Base-by-base conservation (phyloP, 1,284 basidiomycete species). In the Xanthoconium separans region DNA sequence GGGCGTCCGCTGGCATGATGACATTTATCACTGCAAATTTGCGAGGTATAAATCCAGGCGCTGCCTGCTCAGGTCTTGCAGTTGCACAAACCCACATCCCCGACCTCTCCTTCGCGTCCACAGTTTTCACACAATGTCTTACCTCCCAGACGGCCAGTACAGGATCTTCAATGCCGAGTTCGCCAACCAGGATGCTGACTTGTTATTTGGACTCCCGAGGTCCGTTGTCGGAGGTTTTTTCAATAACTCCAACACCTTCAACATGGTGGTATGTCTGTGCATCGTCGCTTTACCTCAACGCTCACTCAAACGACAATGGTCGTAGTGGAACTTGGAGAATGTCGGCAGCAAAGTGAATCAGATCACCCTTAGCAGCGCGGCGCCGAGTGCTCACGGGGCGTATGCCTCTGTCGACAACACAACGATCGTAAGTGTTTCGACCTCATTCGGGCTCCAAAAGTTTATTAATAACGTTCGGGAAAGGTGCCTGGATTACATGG, bases 241-340 rank as follows among this genome's bases (percentile, higher is more conserved):
- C 24, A 50, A 43, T 8, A 53, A 53, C 46, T 30, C 46, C 1
- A 6, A 31, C 11, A 24, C 46, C 8, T 18, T 31, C 15, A 50
- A 53, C 40, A 53, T 53, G 51, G 51, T 53, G 46, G 51, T 53
- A 43, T 10, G 51, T 43, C 18, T 11, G 10, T n/a, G 10, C 12
- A 3, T 5, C 24, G 18, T 30, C 10, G 30, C 15, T 30, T n/a
- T 33, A 27, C 5, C 18, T 15, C 11, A 13, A n/a, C 5, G 12
- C 40, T 43, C 27, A 22, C 41, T 20, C 11, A 6, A 6, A 34
- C 29, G 13, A 30, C 16, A 34, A 13, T 5, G 6, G 29, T 34
- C 9, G n/a, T 15, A 53, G 51, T 53, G 51, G 51, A 53, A 50
- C 40, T 18, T 53, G 46, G 37, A 16, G 18, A 53, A 53, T 8